These are phyloP conservation scores for Paracoccidioides brasiliensis DNA, from an alignment of 2,329 filamentous ascomycete species.

Conservation along the genomic window DNA sequence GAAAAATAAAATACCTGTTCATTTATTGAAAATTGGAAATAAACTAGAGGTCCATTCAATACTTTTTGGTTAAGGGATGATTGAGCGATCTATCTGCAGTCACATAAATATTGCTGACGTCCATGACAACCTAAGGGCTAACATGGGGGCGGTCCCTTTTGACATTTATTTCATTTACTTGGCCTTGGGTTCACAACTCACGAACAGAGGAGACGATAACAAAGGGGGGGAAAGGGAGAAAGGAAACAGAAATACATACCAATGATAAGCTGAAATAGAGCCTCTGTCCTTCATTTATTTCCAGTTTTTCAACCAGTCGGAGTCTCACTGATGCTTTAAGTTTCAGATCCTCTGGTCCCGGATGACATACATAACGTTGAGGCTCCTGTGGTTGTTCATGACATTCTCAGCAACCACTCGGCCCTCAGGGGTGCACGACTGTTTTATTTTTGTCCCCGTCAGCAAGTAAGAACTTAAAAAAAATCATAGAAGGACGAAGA, in stretches of 20 bases:
- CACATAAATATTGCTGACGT: too few relatives aligned
- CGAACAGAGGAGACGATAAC: background rate
- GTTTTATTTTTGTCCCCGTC: conserved; percentile 1
- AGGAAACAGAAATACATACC: conserved; percentile 19
- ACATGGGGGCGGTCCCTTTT: conserved; percentile 11
- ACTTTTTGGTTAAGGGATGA: too few relatives aligned
- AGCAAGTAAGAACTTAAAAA: background rate
- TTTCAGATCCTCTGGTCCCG: conserved; percentile 40
- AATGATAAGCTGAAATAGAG: conserved; percentile 32
- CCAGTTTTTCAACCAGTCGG: conserved; percentile 32
- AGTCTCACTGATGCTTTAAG: conserved; percentile 20
- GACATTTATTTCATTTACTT: background rate
- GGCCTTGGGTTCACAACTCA: background rate
- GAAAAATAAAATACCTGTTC: too few relatives aligned
- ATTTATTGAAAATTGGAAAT: too few relatives aligned
- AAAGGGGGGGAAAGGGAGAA: background rate
- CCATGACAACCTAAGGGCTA: background rate
- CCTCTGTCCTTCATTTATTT: conserved; percentile 32
- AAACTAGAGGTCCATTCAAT: too few relatives aligned
- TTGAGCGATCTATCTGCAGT: too few relatives aligned
- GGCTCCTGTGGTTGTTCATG: conserved; percentile 31
- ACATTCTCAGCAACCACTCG: conserved; percentile 37
- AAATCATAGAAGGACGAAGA: background rate
- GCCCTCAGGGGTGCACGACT: conserved; percentile 29
- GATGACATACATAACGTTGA: conserved; percentile 39